A percentile compares a stretch with the other conserved stretches of the same genome.
phyloP scores from a whole-genome alignment of 805 yeast genomes.

The Ogataea ramenticola region DNA sequence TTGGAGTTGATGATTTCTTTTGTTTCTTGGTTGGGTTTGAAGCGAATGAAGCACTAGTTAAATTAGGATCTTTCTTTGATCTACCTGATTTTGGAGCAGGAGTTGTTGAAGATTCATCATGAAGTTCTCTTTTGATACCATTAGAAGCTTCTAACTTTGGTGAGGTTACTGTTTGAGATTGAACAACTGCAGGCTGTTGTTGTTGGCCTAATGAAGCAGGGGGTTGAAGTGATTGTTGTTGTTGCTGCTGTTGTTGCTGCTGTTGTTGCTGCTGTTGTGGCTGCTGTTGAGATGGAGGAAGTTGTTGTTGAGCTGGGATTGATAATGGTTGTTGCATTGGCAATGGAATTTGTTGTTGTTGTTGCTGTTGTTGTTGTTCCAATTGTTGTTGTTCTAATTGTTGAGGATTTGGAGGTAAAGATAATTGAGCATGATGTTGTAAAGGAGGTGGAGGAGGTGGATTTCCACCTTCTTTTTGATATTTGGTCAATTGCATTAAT shows the following conservation, averaged over 20 bases:
- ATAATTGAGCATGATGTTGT: constrained; percentile 49
- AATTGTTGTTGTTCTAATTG: constrained; percentile 27
- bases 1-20: constrained; percentile 2
- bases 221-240: constrained; percentile 1
- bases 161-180: too few species aligned
- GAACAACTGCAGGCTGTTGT: too few species aligned
- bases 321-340: not conserved
- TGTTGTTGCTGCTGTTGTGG: constrained; percentile 9
- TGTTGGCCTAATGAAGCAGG: too few species aligned
- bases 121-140: constrained; percentile 9
- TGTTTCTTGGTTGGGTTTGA: constrained; percentile 1
- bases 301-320: not conserved
- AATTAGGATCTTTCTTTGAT: not conserved
- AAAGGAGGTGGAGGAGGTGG: constrained; percentile 45
- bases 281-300: not conserved
- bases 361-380: constrained; percentile 4
- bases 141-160: not conserved
- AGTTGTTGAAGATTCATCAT: not conserved
- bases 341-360: constrained; percentile 1
- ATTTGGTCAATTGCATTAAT: constrained; percentile 73
- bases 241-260: constrained; percentile 17
- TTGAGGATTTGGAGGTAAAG: constrained; percentile 31
- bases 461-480: constrained; percentile 61
- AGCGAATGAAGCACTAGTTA: constrained; percentile 1
- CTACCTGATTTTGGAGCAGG: not conserved